Evolutionary conservation across 257 asterid species (phyloP).

Genomic region (Penstemon newberryi): DNA sequence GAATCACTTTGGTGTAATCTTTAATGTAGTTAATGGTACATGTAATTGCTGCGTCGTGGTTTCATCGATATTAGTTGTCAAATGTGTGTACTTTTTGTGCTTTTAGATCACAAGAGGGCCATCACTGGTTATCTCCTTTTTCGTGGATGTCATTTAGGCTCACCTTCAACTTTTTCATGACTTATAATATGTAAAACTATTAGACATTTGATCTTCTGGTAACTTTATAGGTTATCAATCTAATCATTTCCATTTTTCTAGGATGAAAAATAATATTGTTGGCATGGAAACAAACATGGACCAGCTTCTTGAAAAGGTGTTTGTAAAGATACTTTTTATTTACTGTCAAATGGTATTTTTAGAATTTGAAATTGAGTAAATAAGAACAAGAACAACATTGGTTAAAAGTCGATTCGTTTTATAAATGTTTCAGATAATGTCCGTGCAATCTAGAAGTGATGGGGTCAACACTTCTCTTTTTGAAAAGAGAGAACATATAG

Average conservation of each 20-base stretch:
- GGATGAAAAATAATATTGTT: conserved; percentile 95
- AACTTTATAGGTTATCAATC: conserved; percentile 2
- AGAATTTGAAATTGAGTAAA: conserved; percentile 2
- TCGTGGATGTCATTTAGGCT: conserved; percentile 13
- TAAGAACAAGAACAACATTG: conserved; percentile 8
- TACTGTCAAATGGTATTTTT: conserved; percentile 24
- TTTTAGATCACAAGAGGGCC: background rate
- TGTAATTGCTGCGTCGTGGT: conserved; percentile 2
- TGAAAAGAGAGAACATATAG: conserved; percentile 95
- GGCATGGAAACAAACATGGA: conserved; percentile 99
- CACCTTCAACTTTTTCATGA: conserved; percentile 17
- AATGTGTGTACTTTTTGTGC: background rate
- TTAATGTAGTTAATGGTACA: background rate
- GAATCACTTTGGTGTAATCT: conserved; percentile 20
- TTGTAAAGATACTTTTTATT: conserved; percentile 36
- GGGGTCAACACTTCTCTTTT: conserved; percentile 95
- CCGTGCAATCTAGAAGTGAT: conserved; percentile 96
- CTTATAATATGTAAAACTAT: conserved; percentile 5
- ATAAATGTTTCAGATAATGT: conserved; percentile 67
- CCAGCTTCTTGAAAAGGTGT: conserved; percentile 97
- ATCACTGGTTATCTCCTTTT: background rate
- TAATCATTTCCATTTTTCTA: conserved; percentile 38
- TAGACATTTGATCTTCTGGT: conserved; percentile 12
- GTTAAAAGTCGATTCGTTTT: conserved; percentile 8
- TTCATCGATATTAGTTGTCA: background rate